phyloP scores from a whole-genome alignment of 768 basidiomycete genomes.

The Pleurotus cornucopiae region DNA sequence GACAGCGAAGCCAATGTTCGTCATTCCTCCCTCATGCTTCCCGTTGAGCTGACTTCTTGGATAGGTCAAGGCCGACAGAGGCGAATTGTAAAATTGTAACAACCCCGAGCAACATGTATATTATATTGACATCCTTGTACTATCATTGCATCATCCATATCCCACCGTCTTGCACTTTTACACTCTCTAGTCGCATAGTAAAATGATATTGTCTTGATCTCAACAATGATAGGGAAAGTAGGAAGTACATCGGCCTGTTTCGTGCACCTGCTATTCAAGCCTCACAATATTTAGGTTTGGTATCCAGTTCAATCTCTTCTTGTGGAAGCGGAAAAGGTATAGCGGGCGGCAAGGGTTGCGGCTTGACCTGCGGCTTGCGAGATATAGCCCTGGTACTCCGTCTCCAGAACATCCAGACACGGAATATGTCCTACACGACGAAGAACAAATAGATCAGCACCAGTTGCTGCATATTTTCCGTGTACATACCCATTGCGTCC shows the following conservation, averaged over 20 bases:
- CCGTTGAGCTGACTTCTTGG: not conserved
- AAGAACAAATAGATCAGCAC: not conserved
- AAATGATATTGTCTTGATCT: too few relatives aligned
- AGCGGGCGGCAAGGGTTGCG: too few relatives aligned
- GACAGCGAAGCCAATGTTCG: conserved; percentile 28
- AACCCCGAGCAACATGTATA: not conserved
- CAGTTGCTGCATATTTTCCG: not conserved
- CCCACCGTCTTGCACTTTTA: too few relatives aligned
- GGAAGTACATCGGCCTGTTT: too few relatives aligned
- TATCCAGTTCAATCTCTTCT: not conserved
- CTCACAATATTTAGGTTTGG: not conserved
- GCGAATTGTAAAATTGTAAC: not conserved
- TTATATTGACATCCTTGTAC: not conserved
- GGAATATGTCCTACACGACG: conserved; percentile 9
- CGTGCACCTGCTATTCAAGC: too few relatives aligned
- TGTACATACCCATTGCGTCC: conserved; percentile 15
- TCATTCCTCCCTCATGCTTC: not conserved
- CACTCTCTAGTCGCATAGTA: too few relatives aligned
- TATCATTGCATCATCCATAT: too few relatives aligned
- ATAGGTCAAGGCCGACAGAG: conserved; percentile 25
- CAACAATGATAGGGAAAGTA: too few relatives aligned
- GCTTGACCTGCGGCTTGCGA: not conserved
- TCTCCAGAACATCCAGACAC: conserved; percentile 11
- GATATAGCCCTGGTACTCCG: not conserved
- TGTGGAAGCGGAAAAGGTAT: too few relatives aligned